Conservation (phyloP, 345 rosid genomes). For the Combretum micranthum region DNA sequence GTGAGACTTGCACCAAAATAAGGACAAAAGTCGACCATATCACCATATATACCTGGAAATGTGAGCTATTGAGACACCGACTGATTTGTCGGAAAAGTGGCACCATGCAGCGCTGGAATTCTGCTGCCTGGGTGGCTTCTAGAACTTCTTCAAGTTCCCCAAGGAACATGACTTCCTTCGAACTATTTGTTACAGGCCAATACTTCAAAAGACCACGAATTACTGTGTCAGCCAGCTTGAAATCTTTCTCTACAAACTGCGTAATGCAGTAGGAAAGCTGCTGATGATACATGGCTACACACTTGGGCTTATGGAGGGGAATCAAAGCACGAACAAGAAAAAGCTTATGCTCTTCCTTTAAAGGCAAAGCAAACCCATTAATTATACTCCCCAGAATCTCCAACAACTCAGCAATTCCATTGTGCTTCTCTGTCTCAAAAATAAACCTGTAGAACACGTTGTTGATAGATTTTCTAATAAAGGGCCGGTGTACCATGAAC, state of each 20-base stretch:
- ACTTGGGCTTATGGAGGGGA: conserved; percentile 38
- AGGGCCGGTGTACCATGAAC: conserved; percentile 23
- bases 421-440: conserved; percentile 32
- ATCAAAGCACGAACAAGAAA: conserved; percentile 32
- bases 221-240: conserved; percentile 34
- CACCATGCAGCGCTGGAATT: conserved; percentile 37
- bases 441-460: conserved; percentile 26
- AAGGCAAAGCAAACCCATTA: conserved; percentile 37
- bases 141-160: conserved; percentile 38
- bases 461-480: conserved; percentile 20
- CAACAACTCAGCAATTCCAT: conserved; percentile 32
- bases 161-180: conserved; percentile 37
- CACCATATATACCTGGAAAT: conserved; percentile 27
- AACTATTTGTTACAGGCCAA: conserved; percentile 37
- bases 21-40: too few species aligned
- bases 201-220: conserved; percentile 30
- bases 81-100: conserved; percentile 28
- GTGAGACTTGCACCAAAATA: too few species aligned
- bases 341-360: conserved; percentile 40
- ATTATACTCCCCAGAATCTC: conserved; percentile 38
- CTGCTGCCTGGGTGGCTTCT: conserved; percentile 33
- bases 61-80: conserved; percentile 34
- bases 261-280: conserved; percentile 34
- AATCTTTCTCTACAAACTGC: conserved; percentile 38
- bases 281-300: conserved; percentile 33